Conservation (phyloP, 352 stramenopile genomes). For the Pythium diclinum region DNA sequence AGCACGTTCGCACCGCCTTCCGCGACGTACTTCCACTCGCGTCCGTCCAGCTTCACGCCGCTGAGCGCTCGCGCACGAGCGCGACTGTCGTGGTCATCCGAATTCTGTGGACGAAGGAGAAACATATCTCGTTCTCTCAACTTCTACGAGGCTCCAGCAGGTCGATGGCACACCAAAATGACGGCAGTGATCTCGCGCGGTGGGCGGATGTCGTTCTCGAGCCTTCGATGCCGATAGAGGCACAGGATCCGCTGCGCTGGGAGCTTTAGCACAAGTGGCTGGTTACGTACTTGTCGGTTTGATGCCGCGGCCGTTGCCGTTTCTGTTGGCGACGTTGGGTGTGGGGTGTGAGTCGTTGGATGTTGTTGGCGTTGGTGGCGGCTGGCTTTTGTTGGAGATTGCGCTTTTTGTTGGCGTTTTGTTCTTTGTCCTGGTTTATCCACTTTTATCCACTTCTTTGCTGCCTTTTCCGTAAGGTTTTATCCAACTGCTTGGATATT, state of each 20-base stretch:
- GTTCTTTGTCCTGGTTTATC: not conserved
- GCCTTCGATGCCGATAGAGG: not conserved
- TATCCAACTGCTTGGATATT: not conserved
- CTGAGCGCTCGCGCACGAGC: not conserved
- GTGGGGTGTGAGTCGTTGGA: not conserved
- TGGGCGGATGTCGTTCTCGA: not conserved
- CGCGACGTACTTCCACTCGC: constrained; percentile 86
- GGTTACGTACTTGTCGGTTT: not conserved
- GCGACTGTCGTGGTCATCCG: not conserved
- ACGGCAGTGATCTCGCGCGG: not conserved
- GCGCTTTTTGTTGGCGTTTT: not conserved
- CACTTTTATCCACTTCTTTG: not conserved
- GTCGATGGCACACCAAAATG: not conserved
- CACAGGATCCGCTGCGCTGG: not conserved
- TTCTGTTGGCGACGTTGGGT: not conserved
- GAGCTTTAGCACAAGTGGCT: not conserved
- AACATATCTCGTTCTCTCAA: constrained; percentile 8
- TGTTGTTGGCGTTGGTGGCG: not conserved
- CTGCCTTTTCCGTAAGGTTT: not conserved
- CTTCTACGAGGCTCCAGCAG: not conserved
- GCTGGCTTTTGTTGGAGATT: not conserved
- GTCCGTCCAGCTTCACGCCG: constrained; percentile 29
- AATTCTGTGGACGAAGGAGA: constrained; percentile 8
- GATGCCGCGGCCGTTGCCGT: not conserved
- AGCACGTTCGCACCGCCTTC: constrained; percentile 86